Evolutionary conservation across 257 asterid genomes (phyloP).

Genomic region (Solanum paucissectum): DNA sequence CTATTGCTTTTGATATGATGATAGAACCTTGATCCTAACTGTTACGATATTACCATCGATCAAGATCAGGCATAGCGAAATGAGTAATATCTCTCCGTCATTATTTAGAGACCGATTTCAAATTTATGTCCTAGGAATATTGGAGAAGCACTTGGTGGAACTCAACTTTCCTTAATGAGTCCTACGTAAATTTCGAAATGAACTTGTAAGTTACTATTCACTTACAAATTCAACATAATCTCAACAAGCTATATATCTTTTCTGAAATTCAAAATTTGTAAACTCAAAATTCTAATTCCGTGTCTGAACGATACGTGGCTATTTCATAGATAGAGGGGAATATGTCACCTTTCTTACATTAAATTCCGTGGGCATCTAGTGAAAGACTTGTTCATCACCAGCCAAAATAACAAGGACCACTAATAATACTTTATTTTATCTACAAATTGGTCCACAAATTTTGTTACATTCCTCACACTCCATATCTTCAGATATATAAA

Average conservation of each 20-base stretch:
- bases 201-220: background rate
- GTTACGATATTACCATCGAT: background rate
- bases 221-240: background rate
- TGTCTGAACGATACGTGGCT: background rate
- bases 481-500: conserved; percentile 16
- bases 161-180: background rate
- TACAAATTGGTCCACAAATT: conserved; percentile 14
- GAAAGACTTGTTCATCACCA: conserved; percentile 15
- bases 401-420: conserved; percentile 12
- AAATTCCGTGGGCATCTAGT: conserved; percentile 30
- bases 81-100: background rate
- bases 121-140: background rate
- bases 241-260: background rate
- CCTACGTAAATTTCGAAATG: background rate
- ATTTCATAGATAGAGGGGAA: background rate
- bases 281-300: background rate
- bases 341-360: conserved; percentile 11
- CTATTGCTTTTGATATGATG: background rate
- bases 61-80: background rate
- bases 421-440: background rate
- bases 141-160: background rate
- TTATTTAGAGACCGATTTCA: background rate
- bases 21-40: background rate
- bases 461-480: conserved; percentile 10
- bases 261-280: background rate